Conservation (phyloP, 1,284 basidiomycete genomes). For the Albatrellus sp. region DNA sequence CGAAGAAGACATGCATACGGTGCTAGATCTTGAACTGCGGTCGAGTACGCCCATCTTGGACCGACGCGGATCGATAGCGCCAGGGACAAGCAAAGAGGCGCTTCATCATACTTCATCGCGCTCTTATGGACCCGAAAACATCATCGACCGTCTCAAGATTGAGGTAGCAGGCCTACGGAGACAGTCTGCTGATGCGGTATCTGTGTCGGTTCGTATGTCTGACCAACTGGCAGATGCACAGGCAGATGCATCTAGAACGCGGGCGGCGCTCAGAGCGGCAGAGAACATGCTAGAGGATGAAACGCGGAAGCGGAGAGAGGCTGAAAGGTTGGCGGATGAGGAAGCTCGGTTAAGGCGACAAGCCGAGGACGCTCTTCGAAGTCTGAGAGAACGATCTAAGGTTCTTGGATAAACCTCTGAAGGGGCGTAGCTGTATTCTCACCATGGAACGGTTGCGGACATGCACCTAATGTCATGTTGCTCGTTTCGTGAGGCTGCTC, state of each 20-base stretch:
- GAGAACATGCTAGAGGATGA: slow-evolving; percentile 53
- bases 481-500: no score
- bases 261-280: slow-evolving; percentile 35
- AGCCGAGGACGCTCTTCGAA: background rate
- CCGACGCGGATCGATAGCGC: no score
- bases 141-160: slow-evolving; percentile 45
- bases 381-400: no score
- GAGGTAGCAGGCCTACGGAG: slow-evolving; percentile 49
- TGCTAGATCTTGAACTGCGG: slow-evolving; percentile 16
- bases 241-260: slow-evolving; percentile 40
- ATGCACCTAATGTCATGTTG: no score
- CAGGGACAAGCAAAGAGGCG: background rate
- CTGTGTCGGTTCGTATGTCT: slow-evolving; percentile 44
- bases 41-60: slow-evolving; percentile 2
- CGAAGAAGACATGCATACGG: slow-evolving; percentile 42
- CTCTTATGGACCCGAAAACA: slow-evolving; percentile 13
- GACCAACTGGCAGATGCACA: slow-evolving; percentile 54
- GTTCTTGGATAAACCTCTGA: no score
- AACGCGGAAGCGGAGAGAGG: slow-evolving; percentile 12
- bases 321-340: slow-evolving; percentile 9
- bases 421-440: no score
- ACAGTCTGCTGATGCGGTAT: slow-evolving; percentile 53
- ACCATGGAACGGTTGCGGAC: no score
- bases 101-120: background rate
- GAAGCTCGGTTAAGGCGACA: slow-evolving; percentile 6